phyloP scores from a whole-genome alignment of 2,329 filamentous ascomycete species.

The Arachnomyces sp. region DNA sequence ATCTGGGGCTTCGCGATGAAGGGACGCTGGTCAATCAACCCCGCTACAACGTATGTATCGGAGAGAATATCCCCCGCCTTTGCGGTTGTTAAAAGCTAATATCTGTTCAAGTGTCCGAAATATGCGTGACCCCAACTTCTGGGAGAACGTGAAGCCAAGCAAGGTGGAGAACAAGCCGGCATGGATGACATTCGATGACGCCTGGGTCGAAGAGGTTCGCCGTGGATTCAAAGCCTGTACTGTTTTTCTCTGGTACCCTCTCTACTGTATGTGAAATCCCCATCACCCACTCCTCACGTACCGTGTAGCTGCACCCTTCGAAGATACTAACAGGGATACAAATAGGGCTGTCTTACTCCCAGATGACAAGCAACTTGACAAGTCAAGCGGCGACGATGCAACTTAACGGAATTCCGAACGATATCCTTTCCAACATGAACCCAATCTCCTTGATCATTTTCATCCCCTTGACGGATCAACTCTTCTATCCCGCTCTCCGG shows the following conservation, averaged over 20 bases:
- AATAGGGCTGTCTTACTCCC: slow-evolving; percentile 41
- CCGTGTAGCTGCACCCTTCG: slow-evolving; percentile 1
- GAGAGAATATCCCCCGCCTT: too few relatives aligned
- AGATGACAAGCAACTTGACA: slow-evolving; percentile 48
- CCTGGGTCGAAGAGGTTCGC: slow-evolving; percentile 70
- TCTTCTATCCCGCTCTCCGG: slow-evolving; percentile 45
- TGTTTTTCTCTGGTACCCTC: slow-evolving; percentile 56
- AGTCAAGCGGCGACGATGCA: slow-evolving; percentile 49
- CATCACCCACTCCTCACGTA: slow-evolving; percentile 5
- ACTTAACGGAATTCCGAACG: slow-evolving; percentile 47
- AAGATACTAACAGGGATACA: slow-evolving; percentile 9
- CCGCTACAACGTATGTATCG: slow-evolving; percentile 44
- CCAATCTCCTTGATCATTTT: slow-evolving; percentile 46
- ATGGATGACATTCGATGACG: slow-evolving; percentile 79
- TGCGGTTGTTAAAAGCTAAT: too few relatives aligned
- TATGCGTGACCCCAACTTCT: slow-evolving; percentile 51
- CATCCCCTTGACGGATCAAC: slow-evolving; percentile 45
- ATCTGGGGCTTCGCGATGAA: slow-evolving; percentile 56
- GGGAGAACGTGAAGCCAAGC: slow-evolving; percentile 62
- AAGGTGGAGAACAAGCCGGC: slow-evolving; percentile 50
- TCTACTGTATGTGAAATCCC: slow-evolving; percentile 32
- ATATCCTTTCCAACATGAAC: slow-evolving; percentile 48
- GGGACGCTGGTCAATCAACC: slow-evolving; percentile 55
- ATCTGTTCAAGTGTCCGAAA: slow-evolving; percentile 26
- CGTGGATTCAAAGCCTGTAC: slow-evolving; percentile 62